Evolutionary conservation across 140 eudicot species (phyloP), one percentile per base, ranked within the genome.

Genomic region (Ambrosia hybrid): DNA sequence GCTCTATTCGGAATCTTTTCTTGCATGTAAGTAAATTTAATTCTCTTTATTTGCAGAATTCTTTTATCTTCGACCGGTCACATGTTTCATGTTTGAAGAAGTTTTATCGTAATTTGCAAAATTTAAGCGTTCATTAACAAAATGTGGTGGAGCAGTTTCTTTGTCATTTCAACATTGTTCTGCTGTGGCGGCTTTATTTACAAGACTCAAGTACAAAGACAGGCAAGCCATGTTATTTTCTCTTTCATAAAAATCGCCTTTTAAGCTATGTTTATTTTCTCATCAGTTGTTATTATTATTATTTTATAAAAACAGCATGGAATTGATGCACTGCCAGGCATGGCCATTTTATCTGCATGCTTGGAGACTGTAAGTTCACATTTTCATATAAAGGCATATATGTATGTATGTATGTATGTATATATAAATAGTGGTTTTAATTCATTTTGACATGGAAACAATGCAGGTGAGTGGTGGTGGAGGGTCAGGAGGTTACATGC

Each of bases 301-400:
- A 9, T 36, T 67, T 70, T 68, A 63, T 46, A 56, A 74, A 38
- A 89, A 88, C 90, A 92, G 98, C 95, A 58, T 37, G 98, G 96
- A 59, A 83, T 87, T 82, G 96, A 92, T 87, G 98, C 98, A 60
- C 75, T 92, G 70, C 98, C 96, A 0, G 98, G 96, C 77, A 89
- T 89, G 90, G 84, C 92, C 17, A 55, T 87, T 77, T 78, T 92
- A 73, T 89, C 98, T 41, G 96, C 96, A 30, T 92, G 96, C 76
- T 80, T 91, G 83, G 91, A 91, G 82, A 84, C 96, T 72, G 95
- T 91, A 83, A 91, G 96, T 79, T 39, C 52, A 65, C 11, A 4
- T 71, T 52, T 10, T 62, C 43, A 48, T 60, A 17, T 36, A 69
- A 52, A 62, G 14, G 38, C 38, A 67, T 46, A 49, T 30, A 5